Evolutionary conservation across 805 yeast genomes (phyloP).

Genomic region (Yamadazyma tumulicola): DNA sequence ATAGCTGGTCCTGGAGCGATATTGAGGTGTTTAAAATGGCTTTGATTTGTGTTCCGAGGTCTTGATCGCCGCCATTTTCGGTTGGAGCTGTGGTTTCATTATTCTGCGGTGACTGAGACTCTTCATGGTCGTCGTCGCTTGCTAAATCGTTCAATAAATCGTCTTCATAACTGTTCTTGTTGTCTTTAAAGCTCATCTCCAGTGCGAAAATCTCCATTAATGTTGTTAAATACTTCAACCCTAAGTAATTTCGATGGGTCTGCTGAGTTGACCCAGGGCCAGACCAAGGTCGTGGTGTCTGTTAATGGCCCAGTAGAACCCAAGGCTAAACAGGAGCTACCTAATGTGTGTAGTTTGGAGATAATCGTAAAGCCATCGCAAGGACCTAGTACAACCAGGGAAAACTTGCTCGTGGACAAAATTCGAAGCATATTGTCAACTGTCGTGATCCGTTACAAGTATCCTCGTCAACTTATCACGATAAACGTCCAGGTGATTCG

Average conservation of each 20-base stretch:
- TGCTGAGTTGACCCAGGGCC: constrained; percentile 50
- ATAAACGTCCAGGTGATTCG: constrained; percentile 40
- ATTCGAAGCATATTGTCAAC: constrained; percentile 59
- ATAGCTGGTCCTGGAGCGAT: constrained; percentile 9
- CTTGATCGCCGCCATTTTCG: not conserved
- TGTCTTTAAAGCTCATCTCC: constrained; percentile 9
- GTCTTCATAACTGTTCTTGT: constrained; percentile 32
- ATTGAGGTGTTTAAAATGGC: constrained; percentile 10
- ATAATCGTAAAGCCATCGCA: constrained; percentile 72
- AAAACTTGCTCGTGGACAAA: constrained; percentile 70
- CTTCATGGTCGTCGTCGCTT: constrained; percentile 7
- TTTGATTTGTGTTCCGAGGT: not conserved
- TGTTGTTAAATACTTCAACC: constrained; percentile 21
- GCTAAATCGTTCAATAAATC: constrained; percentile 40
- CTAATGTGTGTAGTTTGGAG: constrained; percentile 74
- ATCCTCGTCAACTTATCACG: constrained; percentile 68
- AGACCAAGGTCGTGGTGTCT: constrained; percentile 62
- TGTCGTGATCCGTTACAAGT: constrained; percentile 55
- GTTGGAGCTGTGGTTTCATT: not conserved
- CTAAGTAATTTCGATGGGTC: constrained; percentile 79
- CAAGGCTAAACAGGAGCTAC: constrained; percentile 76
- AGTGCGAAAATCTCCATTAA: not conserved
- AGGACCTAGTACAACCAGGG: constrained; percentile 76
- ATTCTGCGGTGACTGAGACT: not conserved
- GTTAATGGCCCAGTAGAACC: constrained; percentile 92